Conservation (phyloP, 371 early-diverging fungal species). For the Lichtheimia hyalospora region DNA sequence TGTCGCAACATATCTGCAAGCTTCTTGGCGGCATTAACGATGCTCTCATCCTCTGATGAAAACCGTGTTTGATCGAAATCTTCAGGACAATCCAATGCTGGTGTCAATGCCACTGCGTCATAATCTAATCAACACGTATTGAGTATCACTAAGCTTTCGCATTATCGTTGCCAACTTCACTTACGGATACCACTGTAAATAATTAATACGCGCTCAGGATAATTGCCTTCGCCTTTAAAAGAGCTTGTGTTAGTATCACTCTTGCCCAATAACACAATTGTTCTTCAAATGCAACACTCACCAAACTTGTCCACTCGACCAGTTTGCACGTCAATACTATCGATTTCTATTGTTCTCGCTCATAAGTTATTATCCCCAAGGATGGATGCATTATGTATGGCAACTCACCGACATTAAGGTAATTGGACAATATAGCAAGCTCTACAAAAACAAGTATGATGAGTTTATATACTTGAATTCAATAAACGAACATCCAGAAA, state of each 20-base stretch:
- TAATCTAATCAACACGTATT: slow-evolving; percentile 42
- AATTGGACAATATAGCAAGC: slow-evolving; percentile 52
- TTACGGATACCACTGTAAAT: slow-evolving; percentile 67
- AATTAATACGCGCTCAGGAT: slow-evolving; percentile 46
- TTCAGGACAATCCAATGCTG: slow-evolving; percentile 34
- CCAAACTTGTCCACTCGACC: slow-evolving; percentile 58
- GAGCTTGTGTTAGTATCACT: neutral
- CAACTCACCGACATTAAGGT: slow-evolving; percentile 51
- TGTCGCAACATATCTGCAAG: slow-evolving; percentile 42
- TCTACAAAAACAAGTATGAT: slow-evolving; percentile 29
- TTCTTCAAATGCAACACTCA: slow-evolving; percentile 15
- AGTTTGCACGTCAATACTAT: slow-evolving; percentile 62
- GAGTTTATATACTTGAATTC: neutral
- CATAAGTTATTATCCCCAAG: neutral
- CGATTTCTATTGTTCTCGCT: slow-evolving; percentile 40
- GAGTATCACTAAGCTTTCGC: neutral
- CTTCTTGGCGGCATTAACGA: slow-evolving; percentile 41
- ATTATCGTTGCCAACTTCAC: slow-evolving; percentile 7
- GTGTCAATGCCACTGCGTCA: slow-evolving; percentile 58
- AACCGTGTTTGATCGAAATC: slow-evolving; percentile 63
- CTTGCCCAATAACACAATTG: neutral
- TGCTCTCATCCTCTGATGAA: slow-evolving; percentile 24
- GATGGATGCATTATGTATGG: neutral
- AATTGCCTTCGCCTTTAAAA: slow-evolving; percentile 49
- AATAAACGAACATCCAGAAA: neutral